Evolutionary conservation across 768 basidiomycete genomes (phyloP).

Genomic region (Lentinula lateritia): DNA sequence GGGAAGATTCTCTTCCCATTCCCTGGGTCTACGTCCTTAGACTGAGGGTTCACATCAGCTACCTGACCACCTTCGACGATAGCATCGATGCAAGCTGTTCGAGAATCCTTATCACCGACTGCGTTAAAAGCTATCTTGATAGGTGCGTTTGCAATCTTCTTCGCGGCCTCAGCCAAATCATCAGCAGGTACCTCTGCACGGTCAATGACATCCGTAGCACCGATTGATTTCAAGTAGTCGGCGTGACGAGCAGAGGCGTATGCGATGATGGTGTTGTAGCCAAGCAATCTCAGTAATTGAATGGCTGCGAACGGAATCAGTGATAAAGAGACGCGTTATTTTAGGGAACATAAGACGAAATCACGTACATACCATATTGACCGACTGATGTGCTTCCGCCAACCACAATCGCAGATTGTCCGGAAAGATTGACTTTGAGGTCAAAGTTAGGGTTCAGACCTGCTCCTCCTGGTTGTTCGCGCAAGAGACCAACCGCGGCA

Average conservation of each 20-base stretch:
- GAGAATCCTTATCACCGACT: neutral
- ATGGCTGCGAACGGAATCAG: neutral
- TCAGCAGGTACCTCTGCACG: slow-evolving; percentile 6
- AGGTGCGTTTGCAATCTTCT: neutral
- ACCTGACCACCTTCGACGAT: slow-evolving; percentile 3
- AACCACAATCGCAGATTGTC: slow-evolving; percentile 39
- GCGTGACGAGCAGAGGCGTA: slow-evolving; percentile 27
- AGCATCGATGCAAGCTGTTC: neutral
- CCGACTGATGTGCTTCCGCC: slow-evolving; percentile 47
- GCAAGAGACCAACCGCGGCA: slow-evolving; percentile 45
- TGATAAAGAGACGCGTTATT: neutral
- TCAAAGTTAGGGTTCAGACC: slow-evolving; percentile 35
- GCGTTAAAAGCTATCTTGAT: slow-evolving; percentile 4
- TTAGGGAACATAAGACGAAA: slow-evolving; percentile 1
- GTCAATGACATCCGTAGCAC: slow-evolving; percentile 36
- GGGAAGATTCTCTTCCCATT: neutral
- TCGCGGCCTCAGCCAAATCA: neutral
- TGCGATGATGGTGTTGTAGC: slow-evolving; percentile 23
- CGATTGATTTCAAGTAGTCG: slow-evolving; percentile 25
- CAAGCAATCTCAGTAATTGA: neutral
- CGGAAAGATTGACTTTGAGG: slow-evolving; percentile 32
- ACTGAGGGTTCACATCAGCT: neutral
- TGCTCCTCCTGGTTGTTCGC: slow-evolving; percentile 27
- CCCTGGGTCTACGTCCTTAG: neutral
- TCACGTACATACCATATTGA: slow-evolving; percentile 33